Evolutionary conservation across 805 yeast genomes (phyloP).

Genomic region (Yamadazyma ubonensis): DNA sequence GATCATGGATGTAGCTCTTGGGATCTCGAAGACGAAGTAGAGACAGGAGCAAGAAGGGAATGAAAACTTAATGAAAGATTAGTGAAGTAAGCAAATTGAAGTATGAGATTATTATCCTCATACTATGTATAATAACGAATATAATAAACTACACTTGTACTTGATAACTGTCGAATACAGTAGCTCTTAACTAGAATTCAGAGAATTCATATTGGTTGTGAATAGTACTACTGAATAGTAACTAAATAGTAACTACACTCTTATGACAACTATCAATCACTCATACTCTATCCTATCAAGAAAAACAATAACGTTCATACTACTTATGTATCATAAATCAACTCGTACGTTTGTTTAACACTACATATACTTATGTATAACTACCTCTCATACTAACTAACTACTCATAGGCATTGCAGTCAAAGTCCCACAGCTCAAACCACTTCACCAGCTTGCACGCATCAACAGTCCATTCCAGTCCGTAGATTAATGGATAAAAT

Average conservation of each 20-base stretch:
- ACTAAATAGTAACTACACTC: no score
- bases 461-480: conserved; percentile 43
- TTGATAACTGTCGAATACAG: no score
- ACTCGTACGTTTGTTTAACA: neutral
- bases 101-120: no score
- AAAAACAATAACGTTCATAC: no score
- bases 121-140: no score
- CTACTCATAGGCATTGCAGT: conserved; percentile 32
- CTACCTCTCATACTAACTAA: neutral
- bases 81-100: neutral
- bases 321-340: neutral
- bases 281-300: no score
- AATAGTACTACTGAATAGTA: no score
- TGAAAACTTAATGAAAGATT: neutral
- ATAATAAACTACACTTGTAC: no score
- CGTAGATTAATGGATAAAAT: conserved; percentile 47
- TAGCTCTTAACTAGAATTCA: no score
- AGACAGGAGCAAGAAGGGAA: neutral
- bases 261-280: no score
- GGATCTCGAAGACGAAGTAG: conserved; percentile 44
- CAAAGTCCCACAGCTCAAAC: conserved; percentile 44
- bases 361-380: no score
- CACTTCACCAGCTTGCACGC: conserved; percentile 38
- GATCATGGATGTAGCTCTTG: conserved; percentile 58
- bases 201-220: no score